phyloP scores from a whole-genome alignment of 768 basidiomycete species.

The Lentinula sp. region DNA sequence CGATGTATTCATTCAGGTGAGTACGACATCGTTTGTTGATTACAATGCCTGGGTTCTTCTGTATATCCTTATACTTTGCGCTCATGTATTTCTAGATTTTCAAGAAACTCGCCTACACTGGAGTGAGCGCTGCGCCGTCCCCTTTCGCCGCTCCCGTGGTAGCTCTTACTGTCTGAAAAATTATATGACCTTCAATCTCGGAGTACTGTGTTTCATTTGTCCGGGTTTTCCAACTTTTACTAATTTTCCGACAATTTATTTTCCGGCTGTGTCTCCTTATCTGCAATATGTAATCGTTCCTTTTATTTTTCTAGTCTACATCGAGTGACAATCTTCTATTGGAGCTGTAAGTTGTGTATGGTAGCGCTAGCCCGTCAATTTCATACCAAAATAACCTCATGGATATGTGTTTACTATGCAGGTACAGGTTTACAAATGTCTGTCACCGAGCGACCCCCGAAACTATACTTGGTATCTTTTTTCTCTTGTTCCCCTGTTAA shows the following conservation, averaged over 20 bases:
- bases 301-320: background rate
- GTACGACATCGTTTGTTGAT: constrained; percentile 9
- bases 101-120: constrained; percentile 41
- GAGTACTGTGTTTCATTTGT: background rate
- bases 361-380: background rate
- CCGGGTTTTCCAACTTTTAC: background rate
- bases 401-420: background rate
- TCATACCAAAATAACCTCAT: background rate
- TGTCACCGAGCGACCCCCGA: constrained; percentile 3
- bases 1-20: constrained; percentile 65
- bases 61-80: background rate
- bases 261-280: background rate
- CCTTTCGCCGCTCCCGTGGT: constrained; percentile 27
- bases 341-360: background rate
- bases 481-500: background rate
- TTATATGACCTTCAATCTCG: background rate
- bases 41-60: background rate
- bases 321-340: background rate
- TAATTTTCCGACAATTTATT: background rate
- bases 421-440: background rate
- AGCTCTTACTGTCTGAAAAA: constrained; percentile 15
- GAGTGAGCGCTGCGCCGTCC: constrained; percentile 26
- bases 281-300: background rate
- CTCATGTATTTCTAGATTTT: constrained; percentile 25
- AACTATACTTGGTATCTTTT: background rate